Conservation (phyloP, 352 stramenopile genomes). For the Globisporangium canariense region DNA sequence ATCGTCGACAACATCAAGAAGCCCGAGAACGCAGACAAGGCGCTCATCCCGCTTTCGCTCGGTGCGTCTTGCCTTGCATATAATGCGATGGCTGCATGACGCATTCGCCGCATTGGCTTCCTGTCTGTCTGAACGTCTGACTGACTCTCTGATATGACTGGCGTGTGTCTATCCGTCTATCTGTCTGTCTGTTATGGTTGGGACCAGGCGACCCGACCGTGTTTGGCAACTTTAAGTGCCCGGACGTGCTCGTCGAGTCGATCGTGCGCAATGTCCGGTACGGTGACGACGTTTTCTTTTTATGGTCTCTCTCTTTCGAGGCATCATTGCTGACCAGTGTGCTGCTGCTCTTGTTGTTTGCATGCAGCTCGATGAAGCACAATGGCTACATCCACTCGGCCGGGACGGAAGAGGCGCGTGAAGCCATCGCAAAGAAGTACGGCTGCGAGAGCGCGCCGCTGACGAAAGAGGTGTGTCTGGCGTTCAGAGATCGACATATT, state of each 20-base stretch:
- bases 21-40: conserved; percentile 81
- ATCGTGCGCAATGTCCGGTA: conserved; percentile 64
- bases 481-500: not conserved
- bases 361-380: conserved; percentile 66
- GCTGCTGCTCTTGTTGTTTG: not conserved
- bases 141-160: not conserved
- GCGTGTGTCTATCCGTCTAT: conserved; percentile 5
- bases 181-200: conserved; percentile 1
- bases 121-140: not conserved
- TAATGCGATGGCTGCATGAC: conserved; percentile 8
- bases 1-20: conserved; percentile 96
- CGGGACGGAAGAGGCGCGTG: conserved; percentile 78
- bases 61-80: conserved; percentile 29
- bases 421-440: conserved; percentile 88
- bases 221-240: conserved; percentile 91
- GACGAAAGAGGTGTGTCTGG: conserved; percentile 60
- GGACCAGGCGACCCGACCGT: conserved; percentile 87
- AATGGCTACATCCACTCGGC: conserved; percentile 93
- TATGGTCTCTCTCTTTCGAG: too few relatives aligned
- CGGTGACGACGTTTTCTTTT: not conserved
- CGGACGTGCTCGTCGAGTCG: conserved; percentile 80
- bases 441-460: conserved; percentile 48
- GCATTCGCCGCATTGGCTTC: not conserved
- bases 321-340: not conserved
- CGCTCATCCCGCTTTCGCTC: conserved; percentile 91